Base-by-base conservation (phyloP, 1,284 basidiomycete species). In the Papiliotrema fonsecae region DNA sequence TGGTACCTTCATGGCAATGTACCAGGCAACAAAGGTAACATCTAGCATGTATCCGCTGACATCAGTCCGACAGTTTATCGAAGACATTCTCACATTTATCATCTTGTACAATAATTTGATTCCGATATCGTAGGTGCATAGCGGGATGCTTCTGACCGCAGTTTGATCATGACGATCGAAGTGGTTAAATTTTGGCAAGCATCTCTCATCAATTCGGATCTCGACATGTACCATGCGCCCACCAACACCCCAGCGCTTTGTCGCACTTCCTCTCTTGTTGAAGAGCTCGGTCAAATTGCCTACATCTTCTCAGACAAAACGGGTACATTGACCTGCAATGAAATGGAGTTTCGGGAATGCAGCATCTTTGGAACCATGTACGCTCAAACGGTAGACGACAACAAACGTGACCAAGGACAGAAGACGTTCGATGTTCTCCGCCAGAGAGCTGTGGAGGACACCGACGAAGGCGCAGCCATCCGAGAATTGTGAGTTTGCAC, bases 251-350 rank as follows among this genome's bases (percentile, higher is more conserved):
- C 96, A 0, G 96, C 96, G 0, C 79, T 97, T 9, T 98, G 96
- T 69, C 85, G 94, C 19, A 98, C 96, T 0, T 97, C 92, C 1
- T 93, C 90, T 4, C 82, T 99, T 24, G 96, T 98, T 9, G 96
- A 98, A 73, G 96, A 98, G 69, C 84, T 99, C 11, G 96, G 96
- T 0, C 94, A 97, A 73, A 97, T 99, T 58, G 64, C 67, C 1
- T 98, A 94, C 70, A 90, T 98, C 25, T 98, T 99, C 75, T 92
- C 88, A 46, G 96, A 98, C 78, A 98, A 98, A 77, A 98, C 94
- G 0, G 94, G 94, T 4, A 98, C 96, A 0, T 78, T 98, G 30
- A 98, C 94, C 3, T 82, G 90, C 51, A 98, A 98, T 75, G 88
- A 96, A 74, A 98, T 98, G 96, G 92, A 97, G 74, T 98, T 98